Evolutionary conservation across 2,329 filamentous ascomycete species (phyloP).

Genomic region (Colletotrichum tofieldiae): DNA sequence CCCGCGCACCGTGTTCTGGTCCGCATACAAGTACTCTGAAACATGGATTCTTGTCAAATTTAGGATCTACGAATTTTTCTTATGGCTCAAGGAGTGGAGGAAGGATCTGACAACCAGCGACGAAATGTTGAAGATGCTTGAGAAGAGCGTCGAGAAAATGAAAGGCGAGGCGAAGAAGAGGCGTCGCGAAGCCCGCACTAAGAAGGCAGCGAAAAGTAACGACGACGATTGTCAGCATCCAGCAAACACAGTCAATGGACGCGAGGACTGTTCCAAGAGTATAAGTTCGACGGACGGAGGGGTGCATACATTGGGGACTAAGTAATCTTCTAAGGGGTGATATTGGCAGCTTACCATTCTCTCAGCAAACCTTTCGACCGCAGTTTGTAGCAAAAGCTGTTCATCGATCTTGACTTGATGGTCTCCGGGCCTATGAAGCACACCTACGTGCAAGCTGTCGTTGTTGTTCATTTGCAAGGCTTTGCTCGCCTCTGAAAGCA

Average conservation of each 20-base stretch:
- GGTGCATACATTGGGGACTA: neutral
- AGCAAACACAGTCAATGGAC: neutral
- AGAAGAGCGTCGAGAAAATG: neutral
- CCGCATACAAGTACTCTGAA: neutral
- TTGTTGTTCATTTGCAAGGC: too few species aligned
- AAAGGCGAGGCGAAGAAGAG: neutral
- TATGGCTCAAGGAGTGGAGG: neutral
- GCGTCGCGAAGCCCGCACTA: neutral
- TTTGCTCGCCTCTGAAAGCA: too few species aligned
- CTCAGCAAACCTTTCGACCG: too few species aligned
- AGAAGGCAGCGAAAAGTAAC: neutral
- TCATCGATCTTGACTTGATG: too few species aligned
- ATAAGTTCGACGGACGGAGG: neutral
- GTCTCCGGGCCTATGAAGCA: too few species aligned
- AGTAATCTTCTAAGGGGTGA: neutral
- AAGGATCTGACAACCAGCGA: neutral
- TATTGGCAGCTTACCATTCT: too few species aligned
- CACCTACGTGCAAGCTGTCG: too few species aligned
- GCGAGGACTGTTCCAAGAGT: neutral
- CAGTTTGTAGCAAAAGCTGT: too few species aligned
- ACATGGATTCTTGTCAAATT: neutral
- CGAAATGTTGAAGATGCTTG: neutral
- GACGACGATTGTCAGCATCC: too few species aligned
- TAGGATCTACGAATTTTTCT: neutral
- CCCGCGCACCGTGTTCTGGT: slow-evolving; percentile 13